Evolutionary conservation across 1,284 basidiomycete genomes (phyloP).

Genomic region (Heimioporus punctisporus): DNA sequence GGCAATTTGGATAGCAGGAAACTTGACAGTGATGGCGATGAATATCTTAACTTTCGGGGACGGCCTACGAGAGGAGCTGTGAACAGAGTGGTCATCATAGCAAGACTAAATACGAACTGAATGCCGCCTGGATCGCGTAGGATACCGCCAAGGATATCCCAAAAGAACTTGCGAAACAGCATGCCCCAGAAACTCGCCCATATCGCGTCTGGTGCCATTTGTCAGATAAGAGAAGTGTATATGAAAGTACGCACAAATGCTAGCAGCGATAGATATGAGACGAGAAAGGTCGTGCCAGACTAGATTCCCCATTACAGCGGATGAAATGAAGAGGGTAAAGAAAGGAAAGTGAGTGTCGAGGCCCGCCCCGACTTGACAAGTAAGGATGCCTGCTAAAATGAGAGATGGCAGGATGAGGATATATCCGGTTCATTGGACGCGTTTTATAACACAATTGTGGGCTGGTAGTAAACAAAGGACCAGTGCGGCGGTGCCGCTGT

Average conservation of each 20-base stretch:
- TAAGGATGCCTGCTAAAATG: neutral
- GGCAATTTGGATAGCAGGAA: conserved; percentile 71
- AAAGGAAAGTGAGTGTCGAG: neutral
- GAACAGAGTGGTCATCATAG: neutral
- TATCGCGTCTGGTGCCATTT: conserved; percentile 57
- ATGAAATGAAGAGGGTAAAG: neutral
- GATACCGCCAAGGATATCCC: conserved; percentile 78
- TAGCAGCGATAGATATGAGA: conserved; percentile 71
- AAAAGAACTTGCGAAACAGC: conserved; percentile 90
- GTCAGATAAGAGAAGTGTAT: conserved; percentile 6
- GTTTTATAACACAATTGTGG: conserved; percentile 6
- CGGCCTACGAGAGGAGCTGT: conserved; percentile 48
- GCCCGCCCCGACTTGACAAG: conserved; percentile 12
- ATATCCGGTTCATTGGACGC: no score
- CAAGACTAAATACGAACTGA: conserved; percentile 57
- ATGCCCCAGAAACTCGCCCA: conserved; percentile 82
- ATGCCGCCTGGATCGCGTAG: conserved; percentile 76
- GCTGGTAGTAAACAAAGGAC: neutral
- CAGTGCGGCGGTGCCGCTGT: neutral
- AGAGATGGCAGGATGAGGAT: no score
- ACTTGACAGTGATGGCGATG: conserved; percentile 71
- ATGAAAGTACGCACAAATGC: conserved; percentile 61
- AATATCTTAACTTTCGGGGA: conserved; percentile 64
- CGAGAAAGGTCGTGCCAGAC: conserved; percentile 84
- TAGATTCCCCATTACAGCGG: conserved; percentile 71